Percentiles rank a stretch among this genome's conserved stretches.
phyloP scores from a whole-genome alignment of 805 yeast species.

The Isabelozyma gotoi region DNA sequence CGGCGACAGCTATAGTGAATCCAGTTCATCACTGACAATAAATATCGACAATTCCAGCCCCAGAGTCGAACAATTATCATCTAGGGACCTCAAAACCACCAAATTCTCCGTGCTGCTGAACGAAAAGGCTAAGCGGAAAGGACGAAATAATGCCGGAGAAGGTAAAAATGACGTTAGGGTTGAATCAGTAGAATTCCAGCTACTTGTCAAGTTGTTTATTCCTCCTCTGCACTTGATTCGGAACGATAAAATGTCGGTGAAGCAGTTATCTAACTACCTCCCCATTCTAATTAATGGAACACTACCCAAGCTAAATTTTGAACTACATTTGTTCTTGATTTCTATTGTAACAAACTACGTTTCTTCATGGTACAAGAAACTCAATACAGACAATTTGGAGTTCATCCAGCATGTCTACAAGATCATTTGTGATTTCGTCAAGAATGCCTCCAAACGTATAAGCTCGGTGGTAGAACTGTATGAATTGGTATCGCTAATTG shows the following conservation, averaged over 20 bases:
- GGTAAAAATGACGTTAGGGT: slow-evolving; percentile 15
- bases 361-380: slow-evolving; percentile 25
- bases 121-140: neutral
- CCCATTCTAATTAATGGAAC: slow-evolving; percentile 22
- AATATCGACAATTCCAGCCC: neutral
- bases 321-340: slow-evolving; percentile 37
- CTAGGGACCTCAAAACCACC: neutral
- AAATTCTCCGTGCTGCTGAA: slow-evolving; percentile 3
- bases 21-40: neutral
- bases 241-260: slow-evolving; percentile 24
- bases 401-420: slow-evolving; percentile 26
- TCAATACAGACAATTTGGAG: slow-evolving; percentile 32
- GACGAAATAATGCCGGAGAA: neutral
- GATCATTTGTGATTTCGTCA: slow-evolving; percentile 22
- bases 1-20: slow-evolving; percentile 1
- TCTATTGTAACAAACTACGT: slow-evolving; percentile 23
- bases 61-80: neutral
- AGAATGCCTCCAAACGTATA: slow-evolving; percentile 21
- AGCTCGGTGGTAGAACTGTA: slow-evolving; percentile 5
- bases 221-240: slow-evolving; percentile 32
- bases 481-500: slow-evolving; percentile 16
- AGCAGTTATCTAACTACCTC: slow-evolving; percentile 25
- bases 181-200: slow-evolving; percentile 29
- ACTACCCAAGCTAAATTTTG: slow-evolving; percentile 25
- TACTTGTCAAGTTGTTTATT: slow-evolving; percentile 32